Percentiles rank a stretch among this genome's conserved stretches.
Evolutionary conservation across 2,329 filamentous ascomycete genomes (phyloP).

Genomic region (Sporothrix sp.): DNA sequence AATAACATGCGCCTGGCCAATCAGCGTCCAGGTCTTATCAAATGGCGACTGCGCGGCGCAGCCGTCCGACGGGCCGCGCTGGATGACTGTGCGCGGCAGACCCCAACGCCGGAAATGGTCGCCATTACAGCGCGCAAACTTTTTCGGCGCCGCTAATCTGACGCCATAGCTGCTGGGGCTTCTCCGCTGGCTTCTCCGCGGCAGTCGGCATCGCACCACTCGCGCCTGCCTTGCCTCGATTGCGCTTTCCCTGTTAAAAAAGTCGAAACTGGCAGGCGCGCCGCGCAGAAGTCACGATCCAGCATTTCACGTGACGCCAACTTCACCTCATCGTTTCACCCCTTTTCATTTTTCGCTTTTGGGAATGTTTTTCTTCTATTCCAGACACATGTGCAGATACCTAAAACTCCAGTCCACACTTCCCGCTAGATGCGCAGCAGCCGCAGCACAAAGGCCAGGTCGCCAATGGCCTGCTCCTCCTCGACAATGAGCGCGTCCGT

Average conservation of each 20-base stretch:
- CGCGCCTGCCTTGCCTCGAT: not conserved
- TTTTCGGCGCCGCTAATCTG: constrained; percentile 9
- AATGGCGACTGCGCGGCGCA: not conserved
- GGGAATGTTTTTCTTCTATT: not conserved
- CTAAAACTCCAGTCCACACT: too few relatives aligned
- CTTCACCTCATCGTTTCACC: not conserved
- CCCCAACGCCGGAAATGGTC: not conserved
- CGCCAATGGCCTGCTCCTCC: constrained; percentile 53
- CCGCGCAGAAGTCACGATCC: not conserved
- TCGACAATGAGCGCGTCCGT: constrained; percentile 59
- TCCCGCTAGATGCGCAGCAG: constrained; percentile 15
- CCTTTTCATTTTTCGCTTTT: not conserved
- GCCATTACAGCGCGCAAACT: not conserved
- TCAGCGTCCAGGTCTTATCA: constrained; percentile 1
- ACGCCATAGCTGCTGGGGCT: constrained; percentile 17
- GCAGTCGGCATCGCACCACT: constrained; percentile 7
- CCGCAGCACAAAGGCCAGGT: constrained; percentile 18
- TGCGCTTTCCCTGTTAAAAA: constrained; percentile 1
- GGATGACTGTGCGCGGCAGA: not conserved
- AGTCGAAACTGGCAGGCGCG: not conserved
- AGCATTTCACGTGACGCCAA: not conserved
- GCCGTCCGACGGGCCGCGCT: constrained; percentile 1
- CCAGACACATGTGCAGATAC: too few relatives aligned
- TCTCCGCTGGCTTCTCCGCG: not conserved
- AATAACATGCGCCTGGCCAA: constrained; percentile 1